Base-by-base conservation (phyloP, 1,284 basidiomycete genomes). In the Tetrapyrgos nigripes region DNA sequence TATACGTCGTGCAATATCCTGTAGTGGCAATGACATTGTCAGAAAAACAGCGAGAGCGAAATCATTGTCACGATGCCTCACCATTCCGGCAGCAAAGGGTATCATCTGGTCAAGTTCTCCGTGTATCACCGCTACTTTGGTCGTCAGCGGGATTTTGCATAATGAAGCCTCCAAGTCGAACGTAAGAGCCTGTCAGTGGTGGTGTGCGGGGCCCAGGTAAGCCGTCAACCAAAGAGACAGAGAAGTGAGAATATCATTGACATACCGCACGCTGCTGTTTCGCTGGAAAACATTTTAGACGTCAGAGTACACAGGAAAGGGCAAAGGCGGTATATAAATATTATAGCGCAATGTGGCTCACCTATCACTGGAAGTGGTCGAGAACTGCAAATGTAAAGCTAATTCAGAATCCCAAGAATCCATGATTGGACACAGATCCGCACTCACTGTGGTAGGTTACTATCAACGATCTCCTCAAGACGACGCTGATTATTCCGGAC, bases 121-220 rank as follows among this genome's bases (percentile, higher is more conserved):
- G 52, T 81, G 79, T 44, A 83, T 76, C 21, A 81, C 68, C 10
- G 82, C 61, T 29, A 80, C 68, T 51, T 69, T 68, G 6, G 69
- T 72, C 45, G 66, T 64, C 17, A 56, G 65, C 10, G 76, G 67
- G 21, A 79, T 56, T 49, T 70, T 72, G 17, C 23, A 66, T 55
- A 59, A 77, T 72, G 27, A 72, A 61, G 6, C 66, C 66, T 28
- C 66, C 54, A 80, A 78, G 50, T 76, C 61, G 53, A 78, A 72
- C n/a, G 62, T 70, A 46, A 66, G 63, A 58, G 74, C 64, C 78
- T 78, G 56, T 37, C n/a, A n/a, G n/a, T 17, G 8, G 4, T 50
- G 48, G 43, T 21, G 13, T 46, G 29, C 21, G 50, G 26, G 28
- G 28, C 24, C 24, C 44, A 28, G 28, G n/a, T 35, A 27, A 44